A percentile compares a stretch with the other conserved stretches of the same genome.
phyloP scores from a whole-genome alignment of 306 rosid species.

The Rubus idaeus region DNA sequence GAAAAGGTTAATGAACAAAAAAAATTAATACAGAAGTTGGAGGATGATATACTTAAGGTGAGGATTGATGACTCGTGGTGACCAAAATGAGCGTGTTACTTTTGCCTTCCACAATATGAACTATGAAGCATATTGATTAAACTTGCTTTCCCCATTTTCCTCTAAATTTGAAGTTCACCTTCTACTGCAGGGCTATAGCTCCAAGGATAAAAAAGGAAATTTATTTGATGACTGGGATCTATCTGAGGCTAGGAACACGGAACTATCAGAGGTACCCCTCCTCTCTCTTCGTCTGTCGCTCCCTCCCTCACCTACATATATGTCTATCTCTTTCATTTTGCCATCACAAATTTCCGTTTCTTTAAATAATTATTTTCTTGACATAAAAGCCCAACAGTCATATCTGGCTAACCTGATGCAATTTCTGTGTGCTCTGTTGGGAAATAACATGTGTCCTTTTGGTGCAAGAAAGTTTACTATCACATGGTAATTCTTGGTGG shows the following conservation, averaged over 20 bases:
- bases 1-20: conserved; percentile 73
- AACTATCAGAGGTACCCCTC: conserved; percentile 68
- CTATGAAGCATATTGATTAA: neutral
- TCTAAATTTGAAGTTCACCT: conserved; percentile 20
- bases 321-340: neutral
- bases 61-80: conserved; percentile 22
- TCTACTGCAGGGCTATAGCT: conserved; percentile 70
- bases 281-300: neutral
- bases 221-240: conserved; percentile 96
- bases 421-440: neutral
- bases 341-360: neutral
- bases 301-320: neutral
- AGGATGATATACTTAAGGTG: conserved; percentile 96
- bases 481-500: too few species aligned
- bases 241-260: conserved; percentile 73
- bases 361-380: neutral
- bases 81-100: neutral
- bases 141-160: neutral
- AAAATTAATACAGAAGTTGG: conserved; percentile 87
- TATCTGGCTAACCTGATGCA: neutral
- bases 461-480: too few species aligned
- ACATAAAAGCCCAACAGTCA: neutral
- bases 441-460: too few species aligned
- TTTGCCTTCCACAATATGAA: conserved; percentile 20
- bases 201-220: conserved; percentile 78